Percentiles rank a stretch among this genome's conserved stretches.
phyloP scores from a whole-genome alignment of 257 asterid genomes.

The Penstemon newberryi region DNA sequence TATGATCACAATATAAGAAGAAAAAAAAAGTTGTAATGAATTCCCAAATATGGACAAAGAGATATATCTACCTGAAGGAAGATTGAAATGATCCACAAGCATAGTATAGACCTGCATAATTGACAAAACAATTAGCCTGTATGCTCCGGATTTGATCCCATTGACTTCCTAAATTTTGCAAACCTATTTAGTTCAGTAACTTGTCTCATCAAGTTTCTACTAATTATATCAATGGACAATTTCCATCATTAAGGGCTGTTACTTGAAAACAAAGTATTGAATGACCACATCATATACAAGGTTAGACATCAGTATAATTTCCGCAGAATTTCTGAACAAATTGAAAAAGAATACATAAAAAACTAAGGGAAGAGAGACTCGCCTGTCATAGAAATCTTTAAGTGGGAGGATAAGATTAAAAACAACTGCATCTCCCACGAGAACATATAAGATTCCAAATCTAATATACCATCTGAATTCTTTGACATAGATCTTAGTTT shows the following conservation, averaged over 20 bases:
- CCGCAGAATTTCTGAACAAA: conserved; percentile 7
- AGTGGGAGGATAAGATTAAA: conserved; percentile 52
- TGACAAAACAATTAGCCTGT: conserved; percentile 11
- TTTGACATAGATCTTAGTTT: conserved; percentile 64
- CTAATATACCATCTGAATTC: conserved; percentile 88
- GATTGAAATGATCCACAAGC: conserved; percentile 49
- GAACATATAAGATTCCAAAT: conserved; percentile 62
- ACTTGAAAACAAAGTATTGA: too few relatives aligned
- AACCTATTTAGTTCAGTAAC: too few relatives aligned
- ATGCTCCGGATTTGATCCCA: too few relatives aligned
- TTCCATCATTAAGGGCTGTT: too few relatives aligned
- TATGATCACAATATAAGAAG: conserved; percentile 4
- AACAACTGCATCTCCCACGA: conserved; percentile 76
- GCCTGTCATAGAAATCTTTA: conserved; percentile 56
- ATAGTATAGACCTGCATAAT: conserved; percentile 53
- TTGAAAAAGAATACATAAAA: conserved; percentile 2
- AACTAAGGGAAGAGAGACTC: conserved; percentile 29
- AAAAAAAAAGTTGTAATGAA: background rate
- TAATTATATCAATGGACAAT: too few relatives aligned
- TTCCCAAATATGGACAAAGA: conserved; percentile 11
- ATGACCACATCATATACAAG: background rate
- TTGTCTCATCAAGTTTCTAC: too few relatives aligned
- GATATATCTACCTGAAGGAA: conserved; percentile 53
- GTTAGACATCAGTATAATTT: background rate
- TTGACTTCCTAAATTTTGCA: too few relatives aligned